Evolutionary conservation across 345 rosid genomes (phyloP), one percentile per base, ranked within the genome.

Genomic region (Geranium brycei): DNA sequence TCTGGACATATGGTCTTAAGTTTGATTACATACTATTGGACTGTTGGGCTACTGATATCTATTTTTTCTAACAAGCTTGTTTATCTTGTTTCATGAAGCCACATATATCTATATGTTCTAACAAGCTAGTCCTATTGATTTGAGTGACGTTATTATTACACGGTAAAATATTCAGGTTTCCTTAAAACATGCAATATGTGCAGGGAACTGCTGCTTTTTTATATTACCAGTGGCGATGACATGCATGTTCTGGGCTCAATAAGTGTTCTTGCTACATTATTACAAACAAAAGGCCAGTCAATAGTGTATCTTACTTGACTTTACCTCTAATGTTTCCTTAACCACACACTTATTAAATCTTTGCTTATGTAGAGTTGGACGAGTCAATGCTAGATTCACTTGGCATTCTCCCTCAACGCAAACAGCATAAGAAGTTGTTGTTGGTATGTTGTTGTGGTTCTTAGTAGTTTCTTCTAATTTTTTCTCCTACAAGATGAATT

Each of bases 371-470:
- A 95, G 99, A 95, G 74, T 80, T 91, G 77, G 96, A 95, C 67
- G 99, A 91, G 74, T 77, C 91, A 65, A 84, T 95, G 99, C 77
- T 95, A 58, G 97, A 95, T 84, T 87, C 89, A 63, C 91, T 91
- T 75, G 99, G 99, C 67, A 88, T 95, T 80, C 96, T 95, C 70
- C 99, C 99, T 56, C 97, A 87, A 66, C 89, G 95, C 68, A 85
- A 95, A 79, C 91, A 91, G 64, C 96, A 95, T 69, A 95, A 91
- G 81, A 91, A 95, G 64, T 91, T 85, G 71, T 75, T 95, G 78
- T 79, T 88, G 82, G 99, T 91, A 76, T 77, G 88, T 75, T 59
- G 51, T 67, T 47, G 64, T 67, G 69, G 41, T 10, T 13, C 53
- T 4, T 35, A 47, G 53, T 47, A 15, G 11, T 47, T 6, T 47